Base-by-base conservation (phyloP, 805 yeast species). In the Kodamaea neixiangensis region DNA sequence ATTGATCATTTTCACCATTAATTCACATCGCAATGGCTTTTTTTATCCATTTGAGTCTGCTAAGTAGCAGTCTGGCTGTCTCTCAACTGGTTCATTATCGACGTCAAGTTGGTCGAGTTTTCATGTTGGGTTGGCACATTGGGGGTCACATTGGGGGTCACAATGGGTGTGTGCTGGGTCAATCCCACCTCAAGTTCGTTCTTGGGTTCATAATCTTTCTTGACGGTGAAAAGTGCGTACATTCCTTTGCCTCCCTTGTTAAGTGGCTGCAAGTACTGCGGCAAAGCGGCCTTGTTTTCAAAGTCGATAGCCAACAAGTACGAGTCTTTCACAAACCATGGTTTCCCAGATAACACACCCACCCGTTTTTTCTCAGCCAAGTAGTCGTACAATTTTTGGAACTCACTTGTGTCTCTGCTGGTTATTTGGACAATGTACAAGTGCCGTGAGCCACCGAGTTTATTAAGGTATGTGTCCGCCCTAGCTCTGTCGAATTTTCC, bases 241-340 rank as follows among this genome's bases (percentile, higher is more conserved):
- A 71, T 54, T 0, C 73, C 73, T 53, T 51, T 41, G 51, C 49
- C 38, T 49, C 61, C 20, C 41, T 25, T 21, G 38, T 54, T 54
- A 39, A 53, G 50, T 1, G 35, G 45, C 13, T 41, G 17, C 40
- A 68, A 56, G 49, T 62, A 66, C 15, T 44, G 45, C 3, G 72
- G 71, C 20, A 64, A 41, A 25, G 54, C 39, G 15, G 53, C 55
- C 37, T 58, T 61, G 15, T 56, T 46, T 2, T 17, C 19, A 46
- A 64, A 64, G 48, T 66, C 68, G 13, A 58, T 49, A 1, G 85
- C 76, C 22, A 84, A 64, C 48, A 86, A 54, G 62, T 86, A 86
- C 7, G 86, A 77, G 64, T 86, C 92, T 58, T 84, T 85, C 37
- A 83, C 84, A 56, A 74, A 72, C 7, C 63, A 54, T 0, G 81